These are phyloP conservation scores for Euphorbia celastroides DNA, from an alignment of 441 rosid species.

Conservation along the genomic window DNA sequence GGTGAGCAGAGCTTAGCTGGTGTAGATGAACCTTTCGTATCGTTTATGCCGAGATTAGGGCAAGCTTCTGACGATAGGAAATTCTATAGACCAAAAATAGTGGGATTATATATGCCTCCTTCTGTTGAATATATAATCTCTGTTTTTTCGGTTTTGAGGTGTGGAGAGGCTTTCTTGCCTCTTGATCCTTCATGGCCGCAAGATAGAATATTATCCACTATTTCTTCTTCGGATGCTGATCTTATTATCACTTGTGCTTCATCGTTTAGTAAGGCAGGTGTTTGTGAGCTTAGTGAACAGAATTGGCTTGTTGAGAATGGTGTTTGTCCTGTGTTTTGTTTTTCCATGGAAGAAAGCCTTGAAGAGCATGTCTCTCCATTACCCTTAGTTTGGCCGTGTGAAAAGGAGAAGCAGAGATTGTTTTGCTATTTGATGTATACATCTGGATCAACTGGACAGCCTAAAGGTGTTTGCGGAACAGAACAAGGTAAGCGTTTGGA, in stretches of 20 bases:
- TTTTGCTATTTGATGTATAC: conserved; percentile 88
- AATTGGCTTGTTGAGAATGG: conserved; percentile 45
- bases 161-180: conserved; percentile 83
- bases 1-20: conserved; percentile 3
- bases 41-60: not conserved
- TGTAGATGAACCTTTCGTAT: not conserved
- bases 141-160: conserved; percentile 71
- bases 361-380: conserved; percentile 10
- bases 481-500: conserved; percentile 53
- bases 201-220: conserved; percentile 53
- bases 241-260: conserved; percentile 46
- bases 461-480: conserved; percentile 92
- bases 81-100: conserved; percentile 44
- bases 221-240: conserved; percentile 43
- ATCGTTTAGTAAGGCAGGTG: conserved; percentile 38
- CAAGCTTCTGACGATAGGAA: conserved; percentile 17
- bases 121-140: conserved; percentile 74
- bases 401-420: conserved; percentile 31
- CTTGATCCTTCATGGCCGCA: conserved; percentile 86
- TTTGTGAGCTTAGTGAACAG: conserved; percentile 22
- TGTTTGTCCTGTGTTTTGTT: conserved; percentile 39
- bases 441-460: conserved; percentile 87
- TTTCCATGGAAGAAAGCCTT: conserved; percentile 42
- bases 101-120: conserved; percentile 70
- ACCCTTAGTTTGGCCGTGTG: conserved; percentile 51